A percentile compares a stretch with the other conserved stretches of the same genome.
These are phyloP conservation scores for Phellopilus nigrolimitatus DNA, from an alignment of 1,284 basidiomycete species.

Conservation along the genomic window DNA sequence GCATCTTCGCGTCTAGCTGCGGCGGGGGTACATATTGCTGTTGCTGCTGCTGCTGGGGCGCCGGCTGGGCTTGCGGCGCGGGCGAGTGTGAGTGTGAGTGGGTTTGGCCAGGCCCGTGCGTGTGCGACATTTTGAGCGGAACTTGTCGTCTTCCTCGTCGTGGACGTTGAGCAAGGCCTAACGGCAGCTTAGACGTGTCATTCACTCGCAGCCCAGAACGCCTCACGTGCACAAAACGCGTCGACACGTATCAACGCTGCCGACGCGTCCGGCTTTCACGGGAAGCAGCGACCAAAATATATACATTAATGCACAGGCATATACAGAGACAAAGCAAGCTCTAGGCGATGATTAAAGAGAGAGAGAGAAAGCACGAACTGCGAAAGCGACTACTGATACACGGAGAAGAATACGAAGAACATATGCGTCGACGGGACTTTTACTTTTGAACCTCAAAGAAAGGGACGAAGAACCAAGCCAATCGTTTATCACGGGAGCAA, in stretches of 20 bases:
- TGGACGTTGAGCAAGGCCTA: neutral
- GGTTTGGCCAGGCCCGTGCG: constrained; percentile 9
- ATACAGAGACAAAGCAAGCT: neutral
- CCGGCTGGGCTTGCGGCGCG: constrained; percentile 14
- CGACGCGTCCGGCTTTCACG: too few species aligned
- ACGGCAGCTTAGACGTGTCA: too few species aligned
- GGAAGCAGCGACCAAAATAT: too few species aligned
- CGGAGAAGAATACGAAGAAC: too few species aligned
- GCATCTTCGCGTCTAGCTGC: constrained; percentile 61
- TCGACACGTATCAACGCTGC: too few species aligned
- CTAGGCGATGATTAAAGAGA: neutral
- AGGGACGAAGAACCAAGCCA: neutral
- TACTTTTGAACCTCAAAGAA: neutral
- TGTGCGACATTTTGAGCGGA: constrained; percentile 7
- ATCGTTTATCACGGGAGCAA: too few species aligned
- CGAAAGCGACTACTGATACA: constrained; percentile 3
- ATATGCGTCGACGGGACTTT: too few species aligned
- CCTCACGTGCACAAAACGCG: constrained; percentile 9
- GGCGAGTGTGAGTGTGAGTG: constrained; percentile 11
- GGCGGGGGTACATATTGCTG: constrained; percentile 40
- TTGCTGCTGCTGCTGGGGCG: constrained; percentile 23
- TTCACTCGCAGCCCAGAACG: neutral
- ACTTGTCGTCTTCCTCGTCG: neutral
- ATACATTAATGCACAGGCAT: too few species aligned
- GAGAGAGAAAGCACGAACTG: neutral